Base-by-base conservation (phyloP, 2,329 filamentous ascomycete species). In the Apiospora arundinis region DNA sequence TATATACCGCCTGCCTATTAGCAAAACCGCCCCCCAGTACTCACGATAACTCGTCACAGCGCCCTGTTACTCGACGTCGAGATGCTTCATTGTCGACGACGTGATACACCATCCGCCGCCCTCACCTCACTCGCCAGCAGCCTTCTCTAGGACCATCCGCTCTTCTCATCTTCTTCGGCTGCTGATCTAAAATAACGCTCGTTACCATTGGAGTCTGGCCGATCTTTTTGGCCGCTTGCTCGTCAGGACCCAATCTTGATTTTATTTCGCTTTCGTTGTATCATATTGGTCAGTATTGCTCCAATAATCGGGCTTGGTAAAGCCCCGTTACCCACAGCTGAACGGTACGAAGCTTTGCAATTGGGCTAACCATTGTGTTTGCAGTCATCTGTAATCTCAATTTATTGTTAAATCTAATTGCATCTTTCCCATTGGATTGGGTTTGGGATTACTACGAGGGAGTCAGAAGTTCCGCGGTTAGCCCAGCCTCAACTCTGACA, bases 241-340 rank as follows among this genome's bases (percentile, higher is more conserved):
- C 37, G 11, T 45, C 65, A 9, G 44, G 23, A 44, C 66, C 65
- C 46, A 45, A 25, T 46, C 44, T 71, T 77, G 73, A 74, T 76
- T 74, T 77, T 73, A 75, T 73, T 78, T 77, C 23, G 67, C 28
- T 25, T 69, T 52, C 76, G 69, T 78, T 82, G 80, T 83, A 82
- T 80, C 78, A 83, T 83, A 83, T 69, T 82, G 82, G 82, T 83
- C 78, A 82, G 82, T 82, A 72, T 63, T 75, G 76, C 72, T 79
- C 80, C 77, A 80, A 80, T 79, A 68, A 72, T 67, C 44, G 21
- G 25, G 44, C 66, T 12, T 67, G 14, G 16, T 18, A 16, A 48
- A 45, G 25, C 66, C 37, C 66, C 44, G 66, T 68, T 68, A 68
- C 66, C 66, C 25, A 68, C 66, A 28, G 56, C 56, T 63, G 56